phyloP scores from a whole-genome alignment of 441 rosid species.

The Aquilaria agallochum region DNA sequence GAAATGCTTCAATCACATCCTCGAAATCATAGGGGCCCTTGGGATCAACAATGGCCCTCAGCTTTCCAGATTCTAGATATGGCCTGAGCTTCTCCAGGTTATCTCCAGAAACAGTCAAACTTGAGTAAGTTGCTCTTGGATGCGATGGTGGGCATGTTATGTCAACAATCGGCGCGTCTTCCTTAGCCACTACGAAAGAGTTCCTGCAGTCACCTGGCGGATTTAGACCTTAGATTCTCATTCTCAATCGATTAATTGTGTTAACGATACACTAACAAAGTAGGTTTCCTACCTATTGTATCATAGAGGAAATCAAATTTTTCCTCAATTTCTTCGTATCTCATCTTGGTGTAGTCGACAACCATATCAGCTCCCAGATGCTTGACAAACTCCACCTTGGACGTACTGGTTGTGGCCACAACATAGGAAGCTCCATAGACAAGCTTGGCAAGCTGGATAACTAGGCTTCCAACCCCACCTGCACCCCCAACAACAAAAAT shows the following conservation, averaged over 20 bases:
- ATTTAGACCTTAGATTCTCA: not conserved
- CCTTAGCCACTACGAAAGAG: constrained; percentile 39
- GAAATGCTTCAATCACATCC: constrained; percentile 38
- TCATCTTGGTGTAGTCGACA: constrained; percentile 29
- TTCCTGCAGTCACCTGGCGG: constrained; percentile 35
- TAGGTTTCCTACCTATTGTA: constrained; percentile 28
- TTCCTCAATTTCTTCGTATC: constrained; percentile 27
- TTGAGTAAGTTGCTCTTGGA: constrained; percentile 36
- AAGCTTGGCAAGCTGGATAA: constrained; percentile 37
- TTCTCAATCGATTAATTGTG: not conserved
- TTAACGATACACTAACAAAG: not conserved
- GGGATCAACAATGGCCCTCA: constrained; percentile 38
- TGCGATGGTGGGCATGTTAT: constrained; percentile 49
- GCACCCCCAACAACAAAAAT: constrained; percentile 45
- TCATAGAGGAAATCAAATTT: constrained; percentile 38
- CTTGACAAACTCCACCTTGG: constrained; percentile 36
- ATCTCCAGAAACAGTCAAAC: constrained; percentile 37
- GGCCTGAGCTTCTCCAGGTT: constrained; percentile 29
- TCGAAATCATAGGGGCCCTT: constrained; percentile 31
- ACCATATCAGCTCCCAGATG: constrained; percentile 37
- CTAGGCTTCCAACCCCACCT: constrained; percentile 42
- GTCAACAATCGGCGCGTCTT: constrained; percentile 34
- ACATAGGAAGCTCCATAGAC: constrained; percentile 34
- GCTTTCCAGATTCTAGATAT: constrained; percentile 33
- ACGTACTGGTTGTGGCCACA: constrained; percentile 37